Percentiles rank a stretch among this genome's conserved stretches.
These are phyloP conservation scores for Debaryomycetaceae sp. DNA, from an alignment of 1,139 yeast species.

Conservation along the genomic window DNA sequence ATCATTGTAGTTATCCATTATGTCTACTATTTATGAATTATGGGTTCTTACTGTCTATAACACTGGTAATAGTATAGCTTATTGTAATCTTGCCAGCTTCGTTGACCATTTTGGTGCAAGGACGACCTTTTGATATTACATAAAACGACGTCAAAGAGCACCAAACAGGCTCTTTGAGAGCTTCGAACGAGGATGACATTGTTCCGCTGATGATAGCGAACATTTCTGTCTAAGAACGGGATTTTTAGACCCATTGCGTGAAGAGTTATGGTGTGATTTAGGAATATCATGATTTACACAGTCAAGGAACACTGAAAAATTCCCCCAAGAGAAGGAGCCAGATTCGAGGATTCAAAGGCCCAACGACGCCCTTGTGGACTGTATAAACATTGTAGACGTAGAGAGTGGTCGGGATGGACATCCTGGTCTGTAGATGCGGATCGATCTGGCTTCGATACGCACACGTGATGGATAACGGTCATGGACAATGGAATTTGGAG, in stretches of 20 bases:
- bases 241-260: not conserved
- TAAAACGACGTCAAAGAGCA: not conserved
- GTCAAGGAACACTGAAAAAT: not conserved
- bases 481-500: not conserved
- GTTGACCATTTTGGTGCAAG: constrained; percentile 1
- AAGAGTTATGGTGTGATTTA: not conserved
- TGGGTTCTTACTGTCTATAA: not conserved
- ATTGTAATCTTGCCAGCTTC: not conserved
- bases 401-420: not conserved
- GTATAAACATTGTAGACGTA: not conserved
- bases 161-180: not conserved
- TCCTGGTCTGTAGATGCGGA: too few relatives aligned
- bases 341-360: too few relatives aligned
- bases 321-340: too few relatives aligned
- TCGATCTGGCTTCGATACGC: too few relatives aligned
- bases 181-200: not conserved
- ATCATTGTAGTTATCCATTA: constrained; percentile 44
- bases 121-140: not conserved
- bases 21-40: not conserved
- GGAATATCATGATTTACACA: not conserved
- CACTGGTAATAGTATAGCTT: not conserved
- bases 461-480: not conserved
- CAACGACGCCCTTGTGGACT: too few relatives aligned
- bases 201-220: not conserved
- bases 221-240: not conserved